A percentile compares a stretch with the other conserved stretches of the same genome.
These are phyloP conservation scores for Bruguiera gymnorhiza DNA, from an alignment of 345 rosid genomes.

Conservation along the genomic window DNA sequence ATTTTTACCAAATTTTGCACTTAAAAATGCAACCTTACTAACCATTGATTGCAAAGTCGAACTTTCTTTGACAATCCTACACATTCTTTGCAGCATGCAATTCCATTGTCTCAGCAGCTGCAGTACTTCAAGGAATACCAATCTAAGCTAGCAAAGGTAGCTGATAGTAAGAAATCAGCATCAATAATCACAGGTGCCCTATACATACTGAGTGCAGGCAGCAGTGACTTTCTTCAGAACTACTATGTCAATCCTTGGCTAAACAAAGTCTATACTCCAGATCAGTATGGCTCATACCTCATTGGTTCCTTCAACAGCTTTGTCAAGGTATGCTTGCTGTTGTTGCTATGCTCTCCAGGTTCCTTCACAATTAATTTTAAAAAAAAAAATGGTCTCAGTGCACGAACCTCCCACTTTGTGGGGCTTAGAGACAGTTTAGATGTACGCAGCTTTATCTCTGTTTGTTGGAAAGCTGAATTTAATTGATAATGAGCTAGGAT, in stretches of 20 bases:
- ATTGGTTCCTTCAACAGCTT: constrained; percentile 50
- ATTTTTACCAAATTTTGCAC: neutral
- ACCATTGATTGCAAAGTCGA: neutral
- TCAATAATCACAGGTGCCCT: constrained; percentile 60
- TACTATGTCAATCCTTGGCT: constrained; percentile 74
- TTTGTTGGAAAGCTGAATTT: too few relatives aligned
- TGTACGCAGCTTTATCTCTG: too few relatives aligned
- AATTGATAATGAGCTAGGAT: neutral
- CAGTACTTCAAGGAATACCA: constrained; percentile 80
- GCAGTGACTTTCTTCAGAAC: constrained; percentile 86
- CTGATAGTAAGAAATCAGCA: constrained; percentile 53
- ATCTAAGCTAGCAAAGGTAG: constrained; percentile 57
- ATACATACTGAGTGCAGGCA: constrained; percentile 74
- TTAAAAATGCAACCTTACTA: neutral
- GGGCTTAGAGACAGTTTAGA: too few relatives aligned
- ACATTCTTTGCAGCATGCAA: constrained; percentile 58
- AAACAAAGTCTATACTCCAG: constrained; percentile 54
- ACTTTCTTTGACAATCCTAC: neutral
- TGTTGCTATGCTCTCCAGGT: constrained; percentile 26
- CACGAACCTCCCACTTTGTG: too few relatives aligned
- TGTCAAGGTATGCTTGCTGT: constrained; percentile 46
- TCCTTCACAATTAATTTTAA: neutral
- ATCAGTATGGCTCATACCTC: constrained; percentile 66
- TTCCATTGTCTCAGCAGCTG: constrained; percentile 68
- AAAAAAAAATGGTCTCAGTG: too few relatives aligned